These are phyloP conservation scores for Tylopilus balloui DNA, from an alignment of 768 basidiomycete genomes.

Conservation along the genomic window DNA sequence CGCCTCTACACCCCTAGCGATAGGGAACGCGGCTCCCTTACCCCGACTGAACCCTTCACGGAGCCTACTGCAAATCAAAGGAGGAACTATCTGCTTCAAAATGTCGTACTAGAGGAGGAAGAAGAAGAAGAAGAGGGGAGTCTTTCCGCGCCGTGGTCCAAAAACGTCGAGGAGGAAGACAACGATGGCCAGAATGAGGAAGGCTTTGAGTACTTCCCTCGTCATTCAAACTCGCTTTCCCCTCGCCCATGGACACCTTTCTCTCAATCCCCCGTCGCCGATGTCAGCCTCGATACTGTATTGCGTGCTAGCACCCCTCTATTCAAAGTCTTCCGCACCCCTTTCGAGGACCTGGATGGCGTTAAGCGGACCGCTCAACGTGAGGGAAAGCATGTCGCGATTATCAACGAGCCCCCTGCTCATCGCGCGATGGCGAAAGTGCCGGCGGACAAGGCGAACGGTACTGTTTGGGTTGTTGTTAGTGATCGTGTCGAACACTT, in stretches of 20 bases:
- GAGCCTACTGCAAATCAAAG: constrained; percentile 13
- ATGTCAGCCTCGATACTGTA: constrained; percentile 23
- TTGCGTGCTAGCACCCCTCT: constrained; percentile 31
- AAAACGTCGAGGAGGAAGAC: constrained; percentile 7
- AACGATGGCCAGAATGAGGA: constrained; percentile 4
- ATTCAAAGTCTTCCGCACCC: constrained; percentile 33
- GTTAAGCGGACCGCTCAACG: constrained; percentile 26
- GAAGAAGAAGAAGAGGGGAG: constrained; percentile 5
- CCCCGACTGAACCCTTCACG: constrained; percentile 30
- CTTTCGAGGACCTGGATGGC: constrained; percentile 24
- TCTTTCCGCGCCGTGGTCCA: constrained; percentile 7
- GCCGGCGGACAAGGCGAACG: constrained; percentile 14
- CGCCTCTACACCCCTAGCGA: constrained; percentile 23
- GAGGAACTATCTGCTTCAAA: not conserved
- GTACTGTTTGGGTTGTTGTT: constrained; percentile 31
- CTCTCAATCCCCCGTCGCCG: constrained; percentile 24
- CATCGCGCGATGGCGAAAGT: constrained; percentile 21
- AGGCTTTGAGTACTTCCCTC: constrained; percentile 12
- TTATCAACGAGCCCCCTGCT: constrained; percentile 24
- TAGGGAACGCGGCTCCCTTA: constrained; percentile 22
- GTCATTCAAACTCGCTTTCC: constrained; percentile 18
- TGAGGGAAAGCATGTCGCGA: constrained; percentile 31
- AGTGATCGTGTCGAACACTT: constrained; percentile 32
- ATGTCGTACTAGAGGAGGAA: constrained; percentile 10
- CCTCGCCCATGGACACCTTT: constrained; percentile 26